phyloP scores from a whole-genome alignment of 805 yeast species.

The Candida hispaniensis region DNA sequence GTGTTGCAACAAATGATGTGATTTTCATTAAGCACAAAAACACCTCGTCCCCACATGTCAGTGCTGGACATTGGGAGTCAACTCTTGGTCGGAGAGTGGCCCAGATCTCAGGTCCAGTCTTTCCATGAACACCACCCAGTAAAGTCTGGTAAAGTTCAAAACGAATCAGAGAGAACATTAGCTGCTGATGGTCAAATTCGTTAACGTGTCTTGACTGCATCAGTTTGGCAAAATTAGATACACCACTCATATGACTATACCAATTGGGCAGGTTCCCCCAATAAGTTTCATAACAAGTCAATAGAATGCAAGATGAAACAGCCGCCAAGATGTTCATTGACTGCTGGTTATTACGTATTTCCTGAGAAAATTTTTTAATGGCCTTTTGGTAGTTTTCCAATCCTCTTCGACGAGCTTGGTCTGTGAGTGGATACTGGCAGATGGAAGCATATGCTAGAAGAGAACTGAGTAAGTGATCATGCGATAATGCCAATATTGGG shows the following conservation, averaged over 20 bases:
- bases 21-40: constrained; percentile 9
- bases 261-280: constrained; percentile 15
- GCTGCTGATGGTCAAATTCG: constrained; percentile 7
- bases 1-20: constrained; percentile 13
- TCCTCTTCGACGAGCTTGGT: constrained; percentile 7
- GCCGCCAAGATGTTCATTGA: constrained; percentile 7
- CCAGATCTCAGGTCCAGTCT: constrained; percentile 10
- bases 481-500: constrained; percentile 8
- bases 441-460: constrained; percentile 9
- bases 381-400: constrained; percentile 12
- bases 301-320: constrained; percentile 14
- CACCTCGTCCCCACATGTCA: constrained; percentile 14
- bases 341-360: constrained; percentile 1
- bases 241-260: constrained; percentile 14
- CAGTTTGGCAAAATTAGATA: constrained; percentile 14
- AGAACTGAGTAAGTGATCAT: constrained; percentile 8
- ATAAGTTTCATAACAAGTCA: constrained; percentile 14
- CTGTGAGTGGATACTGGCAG: constrained; percentile 9
- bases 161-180: constrained; percentile 10
- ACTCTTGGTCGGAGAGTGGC: no score
- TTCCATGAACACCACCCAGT: constrained; percentile 11
- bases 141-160: constrained; percentile 14
- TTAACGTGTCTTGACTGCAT: constrained; percentile 6
- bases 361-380: constrained; percentile 5
- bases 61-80: background rate